These are phyloP conservation scores for Aspergillus melleus DNA, from an alignment of 2,329 filamentous ascomycete genomes.

Conservation along the genomic window DNA sequence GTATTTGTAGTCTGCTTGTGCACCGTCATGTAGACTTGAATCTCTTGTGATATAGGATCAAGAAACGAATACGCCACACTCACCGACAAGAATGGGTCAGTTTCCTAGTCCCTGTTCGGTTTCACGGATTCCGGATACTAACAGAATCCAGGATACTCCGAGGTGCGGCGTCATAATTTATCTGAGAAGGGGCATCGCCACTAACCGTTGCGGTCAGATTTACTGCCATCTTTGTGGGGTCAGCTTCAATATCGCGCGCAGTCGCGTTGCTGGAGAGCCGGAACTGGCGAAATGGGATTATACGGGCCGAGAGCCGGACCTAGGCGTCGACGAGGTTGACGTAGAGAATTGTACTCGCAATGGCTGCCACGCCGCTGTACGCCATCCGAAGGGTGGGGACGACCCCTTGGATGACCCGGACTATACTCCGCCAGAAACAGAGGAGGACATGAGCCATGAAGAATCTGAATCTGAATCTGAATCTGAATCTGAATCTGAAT, in stretches of 20 bases:
- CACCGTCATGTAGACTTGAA: too few relatives aligned
- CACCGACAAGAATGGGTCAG: background rate
- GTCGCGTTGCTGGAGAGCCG: constrained; percentile 11
- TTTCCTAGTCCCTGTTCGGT: background rate
- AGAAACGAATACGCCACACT: too few relatives aligned
- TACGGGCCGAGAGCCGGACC: constrained; percentile 2
- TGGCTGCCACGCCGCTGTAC: background rate
- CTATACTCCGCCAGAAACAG: background rate
- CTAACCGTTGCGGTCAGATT: constrained; percentile 6
- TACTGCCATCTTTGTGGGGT: constrained; percentile 21
- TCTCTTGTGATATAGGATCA: too few relatives aligned
- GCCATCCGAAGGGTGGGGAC: background rate
- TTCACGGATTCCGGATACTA: background rate
- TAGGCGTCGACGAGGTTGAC: background rate
- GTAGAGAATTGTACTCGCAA: background rate
- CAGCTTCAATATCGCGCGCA: constrained; percentile 18
- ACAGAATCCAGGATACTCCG: background rate
- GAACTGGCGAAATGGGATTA: constrained; percentile 10
- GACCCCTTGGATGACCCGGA: constrained; percentile 2
- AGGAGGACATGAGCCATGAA: too few relatives aligned
- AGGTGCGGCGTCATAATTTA: background rate
- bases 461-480: too few relatives aligned
- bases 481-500: background rate
- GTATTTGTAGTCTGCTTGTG: too few relatives aligned
- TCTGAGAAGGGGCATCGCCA: too few relatives aligned